These are phyloP conservation scores for Ascoidea tarda DNA, from an alignment of 805 yeast genomes.

Conservation along the genomic window DNA sequence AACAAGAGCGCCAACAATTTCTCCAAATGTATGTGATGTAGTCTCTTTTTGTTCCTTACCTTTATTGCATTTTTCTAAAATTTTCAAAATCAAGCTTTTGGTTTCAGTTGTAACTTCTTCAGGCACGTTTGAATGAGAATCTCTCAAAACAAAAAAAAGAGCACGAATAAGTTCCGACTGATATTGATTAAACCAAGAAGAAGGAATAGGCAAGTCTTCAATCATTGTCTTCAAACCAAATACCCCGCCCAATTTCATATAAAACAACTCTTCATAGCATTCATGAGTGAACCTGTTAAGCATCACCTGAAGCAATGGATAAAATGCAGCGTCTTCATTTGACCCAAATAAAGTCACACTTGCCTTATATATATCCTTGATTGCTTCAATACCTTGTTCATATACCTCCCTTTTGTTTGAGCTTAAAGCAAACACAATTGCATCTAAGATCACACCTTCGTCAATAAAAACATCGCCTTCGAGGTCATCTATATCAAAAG, in stretches of 20 bases:
- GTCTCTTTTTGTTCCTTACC: constrained; percentile 49
- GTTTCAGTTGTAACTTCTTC: constrained; percentile 63
- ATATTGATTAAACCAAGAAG: constrained; percentile 57
- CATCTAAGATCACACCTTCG: constrained; percentile 58
- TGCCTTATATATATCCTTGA: constrained; percentile 45
- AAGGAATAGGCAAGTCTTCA: constrained; percentile 51
- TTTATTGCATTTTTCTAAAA: constrained; percentile 52
- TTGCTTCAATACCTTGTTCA: constrained; percentile 53
- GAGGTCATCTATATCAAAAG: constrained; percentile 62
- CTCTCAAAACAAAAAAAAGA: constrained; percentile 78
- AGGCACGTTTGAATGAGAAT: constrained; percentile 82
- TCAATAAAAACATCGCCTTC: constrained; percentile 64
- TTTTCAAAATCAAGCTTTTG: constrained; percentile 43
- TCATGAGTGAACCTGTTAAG: constrained; percentile 78
- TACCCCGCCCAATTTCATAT: constrained; percentile 80
- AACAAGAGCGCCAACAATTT: constrained; percentile 77
- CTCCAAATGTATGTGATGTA: constrained; percentile 50
- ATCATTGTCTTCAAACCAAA: constrained; percentile 67
- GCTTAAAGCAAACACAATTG: constrained; percentile 68
- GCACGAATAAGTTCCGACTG: constrained; percentile 81
- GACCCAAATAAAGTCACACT: constrained; percentile 57
- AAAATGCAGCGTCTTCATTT: constrained; percentile 47
- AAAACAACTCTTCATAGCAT: constrained; percentile 82
- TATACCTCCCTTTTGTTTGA: constrained; percentile 61
- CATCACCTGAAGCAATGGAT: constrained; percentile 64